Percentiles rank a stretch among this genome's conserved stretches.
Conservation (phyloP, 495 filamentous ascomycete genomes). For the Terfezia boudieri region DNA sequence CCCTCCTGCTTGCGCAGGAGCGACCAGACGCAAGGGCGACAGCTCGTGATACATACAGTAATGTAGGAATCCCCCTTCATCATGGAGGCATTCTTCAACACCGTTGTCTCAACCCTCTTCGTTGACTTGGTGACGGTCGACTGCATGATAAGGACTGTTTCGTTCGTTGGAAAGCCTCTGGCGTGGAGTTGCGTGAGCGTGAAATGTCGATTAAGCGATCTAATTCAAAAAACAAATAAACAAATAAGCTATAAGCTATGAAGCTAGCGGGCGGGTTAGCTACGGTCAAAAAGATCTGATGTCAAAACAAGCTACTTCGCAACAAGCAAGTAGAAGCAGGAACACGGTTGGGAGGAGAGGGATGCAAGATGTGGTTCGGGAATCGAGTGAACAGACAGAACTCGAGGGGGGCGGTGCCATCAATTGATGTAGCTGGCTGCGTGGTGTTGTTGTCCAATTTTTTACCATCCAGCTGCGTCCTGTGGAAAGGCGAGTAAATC, state of each 20-base stretch:
- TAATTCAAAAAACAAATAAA: not conserved
- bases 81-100: not conserved
- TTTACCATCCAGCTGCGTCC: not conserved
- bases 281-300: not conserved
- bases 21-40: no score
- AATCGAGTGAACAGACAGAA: not conserved
- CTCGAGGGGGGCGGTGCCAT: not conserved
- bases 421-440: not conserved
- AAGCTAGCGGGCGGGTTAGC: not conserved
- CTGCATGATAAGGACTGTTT: not conserved
- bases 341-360: not conserved
- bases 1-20: no score
- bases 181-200: not conserved
- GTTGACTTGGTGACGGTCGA: not conserved
- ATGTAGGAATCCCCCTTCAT: not conserved
- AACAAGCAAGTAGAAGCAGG: not conserved
- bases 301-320: not conserved
- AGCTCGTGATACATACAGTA: not conserved
- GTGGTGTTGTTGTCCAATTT: not conserved
- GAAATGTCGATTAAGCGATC: not conserved
- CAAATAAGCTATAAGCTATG: not conserved
- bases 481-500: not conserved
- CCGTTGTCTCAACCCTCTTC: not conserved
- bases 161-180: not conserved
- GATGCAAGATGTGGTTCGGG: not conserved